phyloP scores from a whole-genome alignment of 2,329 filamentous ascomycete species.

The Zymoseptoria tritici region DNA sequence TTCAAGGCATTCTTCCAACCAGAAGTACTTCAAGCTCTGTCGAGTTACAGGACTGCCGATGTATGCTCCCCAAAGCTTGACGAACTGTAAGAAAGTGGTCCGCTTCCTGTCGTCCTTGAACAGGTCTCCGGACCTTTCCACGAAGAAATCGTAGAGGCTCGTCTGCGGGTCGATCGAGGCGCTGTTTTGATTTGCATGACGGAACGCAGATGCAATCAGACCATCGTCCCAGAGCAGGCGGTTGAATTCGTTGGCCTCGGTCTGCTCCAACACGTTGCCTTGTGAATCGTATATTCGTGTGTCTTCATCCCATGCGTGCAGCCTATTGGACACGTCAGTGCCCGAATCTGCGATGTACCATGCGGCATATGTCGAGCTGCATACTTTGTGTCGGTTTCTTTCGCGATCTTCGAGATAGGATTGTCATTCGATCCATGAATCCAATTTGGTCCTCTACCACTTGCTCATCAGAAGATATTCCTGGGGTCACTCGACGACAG shows the following conservation, averaged over 20 bases:
- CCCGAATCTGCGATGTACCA: not conserved
- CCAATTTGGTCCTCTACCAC: constrained; percentile 63
- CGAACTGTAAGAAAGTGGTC: constrained; percentile 45
- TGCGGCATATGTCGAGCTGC: not conserved
- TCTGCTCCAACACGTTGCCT: constrained; percentile 44
- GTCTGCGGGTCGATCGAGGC: constrained; percentile 44
- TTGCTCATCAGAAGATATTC: not conserved
- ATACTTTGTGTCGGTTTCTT: constrained; percentile 47
- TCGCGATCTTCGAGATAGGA: constrained; percentile 60
- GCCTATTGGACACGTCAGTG: constrained; percentile 2
- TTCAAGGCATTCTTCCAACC: constrained; percentile 71
- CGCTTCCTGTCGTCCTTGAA: constrained; percentile 38
- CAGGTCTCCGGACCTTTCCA: constrained; percentile 40
- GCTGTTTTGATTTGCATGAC: constrained; percentile 53
- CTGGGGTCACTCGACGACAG: not conserved
- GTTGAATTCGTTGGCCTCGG: constrained; percentile 34
- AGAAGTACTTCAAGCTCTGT: constrained; percentile 70
- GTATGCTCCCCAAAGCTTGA: constrained; percentile 64
- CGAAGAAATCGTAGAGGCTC: constrained; percentile 53
- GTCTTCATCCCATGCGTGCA: constrained; percentile 47
- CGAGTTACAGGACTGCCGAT: constrained; percentile 56
- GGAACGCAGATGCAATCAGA: constrained; percentile 61
- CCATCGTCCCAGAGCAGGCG: constrained; percentile 53
- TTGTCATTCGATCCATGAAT: constrained; percentile 68
- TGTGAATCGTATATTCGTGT: constrained; percentile 51